Evolutionary conservation across 805 yeast species (phyloP).

Genomic region (Kodamaea sagamina): DNA sequence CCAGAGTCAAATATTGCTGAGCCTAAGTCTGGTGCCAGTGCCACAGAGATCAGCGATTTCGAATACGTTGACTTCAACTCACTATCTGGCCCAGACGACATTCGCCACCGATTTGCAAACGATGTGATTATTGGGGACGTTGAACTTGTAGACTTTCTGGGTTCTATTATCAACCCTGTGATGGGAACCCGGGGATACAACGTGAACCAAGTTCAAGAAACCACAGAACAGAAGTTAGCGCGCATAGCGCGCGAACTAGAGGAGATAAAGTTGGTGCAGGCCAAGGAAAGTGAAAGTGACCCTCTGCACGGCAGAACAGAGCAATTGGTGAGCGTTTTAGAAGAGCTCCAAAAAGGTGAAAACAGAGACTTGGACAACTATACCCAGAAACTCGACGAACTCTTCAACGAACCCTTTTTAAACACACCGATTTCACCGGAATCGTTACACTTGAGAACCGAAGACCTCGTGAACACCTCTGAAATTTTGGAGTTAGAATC

Average conservation of each 20-base stretch:
- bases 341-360: constrained; percentile 6
- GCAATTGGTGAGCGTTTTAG: constrained; percentile 4
- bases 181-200: constrained; percentile 28
- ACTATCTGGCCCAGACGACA: constrained; percentile 2
- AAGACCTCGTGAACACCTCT: constrained; percentile 6
- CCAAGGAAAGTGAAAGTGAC: neutral
- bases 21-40: neutral
- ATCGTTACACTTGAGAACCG: neutral
- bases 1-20: neutral
- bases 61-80: constrained; percentile 4
- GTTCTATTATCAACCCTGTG: constrained; percentile 24
- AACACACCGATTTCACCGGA: constrained; percentile 3
- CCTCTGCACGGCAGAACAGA: neutral
- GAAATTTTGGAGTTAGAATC: constrained; percentile 27
- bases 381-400: constrained; percentile 3
- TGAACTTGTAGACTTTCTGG: constrained; percentile 42
- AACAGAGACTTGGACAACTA: neutral
- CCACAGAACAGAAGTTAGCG: constrained; percentile 38
- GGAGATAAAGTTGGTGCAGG: constrained; percentile 30
- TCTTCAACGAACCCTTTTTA: constrained; percentile 7
- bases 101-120: constrained; percentile 23
- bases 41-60: neutral
- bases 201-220: constrained; percentile 31
- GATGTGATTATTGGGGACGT: constrained; percentile 23
- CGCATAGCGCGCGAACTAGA: constrained; percentile 41